Evolutionary conservation across 2,329 filamentous ascomycete genomes (phyloP), one percentile per base, ranked within the genome.

Genomic region (Didymella exigua): DNA sequence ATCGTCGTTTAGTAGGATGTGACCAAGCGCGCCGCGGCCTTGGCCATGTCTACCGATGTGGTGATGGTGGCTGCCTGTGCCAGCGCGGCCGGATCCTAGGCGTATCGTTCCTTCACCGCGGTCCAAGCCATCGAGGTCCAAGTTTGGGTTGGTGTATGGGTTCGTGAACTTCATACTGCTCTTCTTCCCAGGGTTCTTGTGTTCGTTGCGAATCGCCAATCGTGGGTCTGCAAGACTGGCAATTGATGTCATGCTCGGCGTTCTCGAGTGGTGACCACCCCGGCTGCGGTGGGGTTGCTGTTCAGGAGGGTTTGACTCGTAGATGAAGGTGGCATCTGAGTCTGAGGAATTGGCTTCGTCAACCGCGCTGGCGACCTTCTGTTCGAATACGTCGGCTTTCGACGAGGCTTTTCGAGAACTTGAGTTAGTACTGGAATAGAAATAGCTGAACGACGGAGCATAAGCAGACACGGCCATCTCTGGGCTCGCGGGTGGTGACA

Each of bases 291-390:
- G 79, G 26, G 82, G 75, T 49, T 77, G 80, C 21, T 81, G 78
- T 62, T 87, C 86, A 13, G 84, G 82, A 9, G 93, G 95, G 69
- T 99, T 99, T 23, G 95, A 98, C 75, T 99, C 95, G 77, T 99
- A 99, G 14, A 99, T 95, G 75, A 98, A 99, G 0, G 95, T 98
- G 76, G 98, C 95, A 69, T 97, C 95, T 1, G 93, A 98, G 74
- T 99, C 95, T 6, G 93, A 97, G 11, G 93, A 96, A 74, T 97
- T 90, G 38, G 91, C 92, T 75, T 98, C 93, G 72, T 98, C 93
- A 47, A 99, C 92, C 8, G 93, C 93, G 73, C 88, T 97, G 45
- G 93, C 93, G 63, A 99, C 92, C 72, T 96, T 96, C 64, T 93
- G 92, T 78, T 98, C 95, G 73, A 99, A 99, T 46, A 98, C 92